Evolutionary conservation across 2,329 filamentous ascomycete species (phyloP), one percentile per base, ranked within the genome.

Genomic region (Aotearoamyces nothofagi): DNA sequence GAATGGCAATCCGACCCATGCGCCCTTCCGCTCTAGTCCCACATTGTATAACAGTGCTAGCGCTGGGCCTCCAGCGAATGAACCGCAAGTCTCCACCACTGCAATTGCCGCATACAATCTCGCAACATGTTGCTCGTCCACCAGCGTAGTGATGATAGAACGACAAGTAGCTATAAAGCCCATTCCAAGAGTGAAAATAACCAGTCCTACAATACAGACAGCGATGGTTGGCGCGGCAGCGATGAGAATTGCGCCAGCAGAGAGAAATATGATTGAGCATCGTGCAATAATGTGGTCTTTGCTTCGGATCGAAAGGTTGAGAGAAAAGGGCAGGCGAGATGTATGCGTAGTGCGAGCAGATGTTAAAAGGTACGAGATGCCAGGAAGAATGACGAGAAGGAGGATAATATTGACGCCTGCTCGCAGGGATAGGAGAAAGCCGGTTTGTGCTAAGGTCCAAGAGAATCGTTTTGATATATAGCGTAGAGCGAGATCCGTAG

Each of bases 381-480:
- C 4, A 2, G 45, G 44, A 3, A 49, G 22, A 6, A 48, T 26
- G 14, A 31, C 24, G 3, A 48, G 22, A 2, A 46, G 22, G 8
- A 48, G 35, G 4, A 39, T 16, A 7, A 46, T 41, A 22, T 44
- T 42, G 6, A 47, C 31, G 8, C 38, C 30, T 3, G 42, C 43
- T 4, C 40, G 38, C 9, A 47, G 25, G 2, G 45, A 46, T n/a
- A 46, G 35, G 5, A 49, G 36, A 15, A 41, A 37, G 5, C 37
- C 35, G 10, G 39, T 33, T 16, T 43, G 15, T 1, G 32, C 31
- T 8, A 49, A 34, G 10, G 38, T 34, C 34, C 40, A 46, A 12
- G 30, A 24, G 27, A 43, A 49, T 8, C 43, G 38, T 7, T 40
- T 39, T 2, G 40, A 44, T 13, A 49, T 37, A 23, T 49, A 48